Base-by-base conservation (phyloP, 2,329 filamentous ascomycete genomes). In the Fusarium proliferatum region DNA sequence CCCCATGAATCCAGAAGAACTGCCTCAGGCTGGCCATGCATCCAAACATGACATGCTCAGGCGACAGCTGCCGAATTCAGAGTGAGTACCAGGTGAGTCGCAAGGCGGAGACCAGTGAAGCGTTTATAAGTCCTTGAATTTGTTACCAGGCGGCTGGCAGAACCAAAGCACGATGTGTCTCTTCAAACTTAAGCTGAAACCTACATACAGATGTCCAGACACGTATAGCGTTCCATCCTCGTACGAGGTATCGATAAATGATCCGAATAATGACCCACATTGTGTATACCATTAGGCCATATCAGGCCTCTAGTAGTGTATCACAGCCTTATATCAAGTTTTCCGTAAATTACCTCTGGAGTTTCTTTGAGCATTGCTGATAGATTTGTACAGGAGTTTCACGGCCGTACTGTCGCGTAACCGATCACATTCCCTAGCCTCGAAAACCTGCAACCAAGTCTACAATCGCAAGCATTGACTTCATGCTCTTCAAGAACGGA, bases 271-370 rank as follows among this genome's bases (percentile, higher is more conserved):
- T 30, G 30, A 1, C 9, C 28, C 8, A 3, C 3, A 30, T 4
- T 16, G 13, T 42, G 9, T 10, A 16, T 23, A 42, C 9, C 41
- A 3, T n/a, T 10, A 16, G 41, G 21, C 1, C 9, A 42, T 42
- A 6, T 23, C 13, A 9, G 41, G 28, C 17, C 17, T 46, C 8
- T 13, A 19, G 0, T 2, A 17, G 11, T 19, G 17, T 26, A 3
- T 26, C 5, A 21, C 23, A 19, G 23, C 17, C 11, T 28, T 6
- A 19, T 15, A 13, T 28, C 3, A 3, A 6, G 11, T 19, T 4
- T 9, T 8, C 13, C 12, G 0, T 19, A 28, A 9, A 3, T 21
- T 9, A 6, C 17, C 5, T 9, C 17, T 46, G 23, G 1, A 6
- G 0, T 15, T 21, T 46, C 6, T 8, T 46, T 15, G 12, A 1